Conservation (phyloP, 371 early-diverging fungal species). For the Lichtheimia hyalospora region DNA sequence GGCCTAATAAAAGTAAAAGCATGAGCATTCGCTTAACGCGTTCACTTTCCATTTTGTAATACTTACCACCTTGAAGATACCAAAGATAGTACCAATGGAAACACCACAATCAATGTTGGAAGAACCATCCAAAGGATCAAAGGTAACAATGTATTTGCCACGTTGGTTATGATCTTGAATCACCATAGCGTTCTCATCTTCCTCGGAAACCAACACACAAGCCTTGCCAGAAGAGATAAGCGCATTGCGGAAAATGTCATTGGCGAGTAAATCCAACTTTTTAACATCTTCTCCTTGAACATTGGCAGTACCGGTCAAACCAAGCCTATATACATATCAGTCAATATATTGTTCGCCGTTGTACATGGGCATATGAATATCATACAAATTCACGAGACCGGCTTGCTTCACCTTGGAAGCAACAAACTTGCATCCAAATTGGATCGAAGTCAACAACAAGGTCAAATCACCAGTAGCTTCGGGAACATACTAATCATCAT, state of each 20-base stretch:
- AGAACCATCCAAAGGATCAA: conserved; percentile 97
- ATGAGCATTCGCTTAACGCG: not conserved
- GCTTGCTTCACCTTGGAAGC: conserved; percentile 96
- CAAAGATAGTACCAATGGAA: conserved; percentile 97
- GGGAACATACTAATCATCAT: conserved; percentile 48
- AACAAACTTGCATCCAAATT: conserved; percentile 97
- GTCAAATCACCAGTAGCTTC: conserved; percentile 96
- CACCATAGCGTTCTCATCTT: conserved; percentile 92
- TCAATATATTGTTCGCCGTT: not conserved
- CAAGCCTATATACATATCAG: conserved; percentile 57
- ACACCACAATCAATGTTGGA: conserved; percentile 99
- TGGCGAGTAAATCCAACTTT: conserved; percentile 95
- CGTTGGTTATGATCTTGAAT: conserved; percentile 69
- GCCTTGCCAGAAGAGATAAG: conserved; percentile 91
- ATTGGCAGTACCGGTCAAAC: conserved; percentile 85
- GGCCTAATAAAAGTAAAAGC: conserved; percentile 27
- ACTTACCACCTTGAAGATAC: conserved; percentile 90
- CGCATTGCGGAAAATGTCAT: conserved; percentile 97
- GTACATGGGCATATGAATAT: not conserved
- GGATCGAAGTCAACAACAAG: conserved; percentile 86
- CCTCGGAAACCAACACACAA: conserved; percentile 92
- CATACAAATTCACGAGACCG: conserved; percentile 92
- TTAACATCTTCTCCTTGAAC: conserved; percentile 96
- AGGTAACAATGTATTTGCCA: conserved; percentile 95
- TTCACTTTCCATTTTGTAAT: not conserved